phyloP scores from a whole-genome alignment of 2,329 filamentous ascomycete genomes.

The Cladosporium sp. region DNA sequence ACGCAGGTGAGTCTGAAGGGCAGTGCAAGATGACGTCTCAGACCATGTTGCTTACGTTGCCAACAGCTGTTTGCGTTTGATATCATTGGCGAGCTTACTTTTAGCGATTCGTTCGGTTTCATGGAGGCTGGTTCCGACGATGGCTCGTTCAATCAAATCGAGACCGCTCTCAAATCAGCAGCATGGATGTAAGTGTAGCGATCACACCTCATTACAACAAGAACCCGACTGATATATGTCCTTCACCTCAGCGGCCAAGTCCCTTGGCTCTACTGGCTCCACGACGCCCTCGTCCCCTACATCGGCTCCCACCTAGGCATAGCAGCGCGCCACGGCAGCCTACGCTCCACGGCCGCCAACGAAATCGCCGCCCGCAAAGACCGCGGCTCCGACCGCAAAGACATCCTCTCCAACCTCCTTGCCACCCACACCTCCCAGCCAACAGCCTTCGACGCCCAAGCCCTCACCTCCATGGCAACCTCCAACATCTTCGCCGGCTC shows the following conservation, averaged over 20 bases:
- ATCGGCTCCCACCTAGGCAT: slow-evolving; percentile 31
- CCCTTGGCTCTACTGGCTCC: slow-evolving; percentile 31
- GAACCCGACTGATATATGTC: not conserved
- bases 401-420: slow-evolving; percentile 57
- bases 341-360: slow-evolving; percentile 34
- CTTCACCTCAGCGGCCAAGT: slow-evolving; percentile 20
- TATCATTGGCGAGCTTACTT: slow-evolving; percentile 56
- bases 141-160: slow-evolving; percentile 19
- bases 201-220: too few species aligned
- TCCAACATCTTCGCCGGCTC: slow-evolving; percentile 42
- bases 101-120: slow-evolving; percentile 56
- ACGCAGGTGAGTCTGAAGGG: slow-evolving; percentile 33
- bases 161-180: slow-evolving; percentile 30
- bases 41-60: not conserved
- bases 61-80: slow-evolving; percentile 57
- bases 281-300: slow-evolving; percentile 36
- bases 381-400: slow-evolving; percentile 40
- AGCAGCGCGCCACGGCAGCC: slow-evolving; percentile 32
- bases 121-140: slow-evolving; percentile 44
- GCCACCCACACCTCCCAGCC: slow-evolving; percentile 43
- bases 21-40: not conserved
- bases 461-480: slow-evolving; percentile 44
- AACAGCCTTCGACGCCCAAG: slow-evolving; percentile 44
- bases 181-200: slow-evolving; percentile 26
- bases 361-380: slow-evolving; percentile 37